Conservation (phyloP, 352 stramenopile species). For the Phytophthora pluvialis region DNA sequence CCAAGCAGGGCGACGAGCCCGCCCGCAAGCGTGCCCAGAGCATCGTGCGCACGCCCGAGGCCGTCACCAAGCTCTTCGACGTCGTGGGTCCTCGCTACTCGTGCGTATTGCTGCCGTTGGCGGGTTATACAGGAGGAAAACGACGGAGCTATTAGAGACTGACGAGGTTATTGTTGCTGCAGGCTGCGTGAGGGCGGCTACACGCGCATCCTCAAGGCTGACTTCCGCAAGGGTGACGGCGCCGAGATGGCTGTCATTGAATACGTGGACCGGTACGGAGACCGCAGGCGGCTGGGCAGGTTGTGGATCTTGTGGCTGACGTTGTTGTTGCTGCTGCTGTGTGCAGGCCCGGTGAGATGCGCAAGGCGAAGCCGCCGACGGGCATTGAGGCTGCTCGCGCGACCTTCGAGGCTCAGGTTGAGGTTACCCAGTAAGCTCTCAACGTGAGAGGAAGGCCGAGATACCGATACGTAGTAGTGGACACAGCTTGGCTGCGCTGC, state of each 20-base stretch:
- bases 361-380: constrained; percentile 72
- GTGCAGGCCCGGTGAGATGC: constrained; percentile 82
- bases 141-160: neutral
- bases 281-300: neutral
- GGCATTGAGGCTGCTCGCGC: constrained; percentile 59
- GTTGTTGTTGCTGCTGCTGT: constrained; percentile 8
- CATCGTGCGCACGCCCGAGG: constrained; percentile 90
- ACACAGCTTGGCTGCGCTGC: neutral
- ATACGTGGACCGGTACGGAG: constrained; percentile 94
- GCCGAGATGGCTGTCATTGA: constrained; percentile 98
- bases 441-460: constrained; percentile 18
- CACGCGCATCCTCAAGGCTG: constrained; percentile 96
- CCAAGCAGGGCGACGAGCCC: constrained; percentile 92
- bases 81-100: constrained; percentile 95
- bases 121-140: neutral
- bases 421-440: constrained; percentile 23
- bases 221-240: constrained; percentile 93
- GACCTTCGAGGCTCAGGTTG: constrained; percentile 50
- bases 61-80: constrained; percentile 97
- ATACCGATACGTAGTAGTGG: constrained; percentile 9
- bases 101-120: constrained; percentile 54
- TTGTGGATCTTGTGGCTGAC: constrained; percentile 3
- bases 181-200: constrained; percentile 91
- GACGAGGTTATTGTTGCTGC: constrained; percentile 23
- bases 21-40: constrained; percentile 81